A percentile compares a stretch with the other conserved stretches of the same genome.
Conservation (phyloP, 2,329 filamentous ascomycete genomes). For the Monilinia vaccinii-corymbosi region DNA sequence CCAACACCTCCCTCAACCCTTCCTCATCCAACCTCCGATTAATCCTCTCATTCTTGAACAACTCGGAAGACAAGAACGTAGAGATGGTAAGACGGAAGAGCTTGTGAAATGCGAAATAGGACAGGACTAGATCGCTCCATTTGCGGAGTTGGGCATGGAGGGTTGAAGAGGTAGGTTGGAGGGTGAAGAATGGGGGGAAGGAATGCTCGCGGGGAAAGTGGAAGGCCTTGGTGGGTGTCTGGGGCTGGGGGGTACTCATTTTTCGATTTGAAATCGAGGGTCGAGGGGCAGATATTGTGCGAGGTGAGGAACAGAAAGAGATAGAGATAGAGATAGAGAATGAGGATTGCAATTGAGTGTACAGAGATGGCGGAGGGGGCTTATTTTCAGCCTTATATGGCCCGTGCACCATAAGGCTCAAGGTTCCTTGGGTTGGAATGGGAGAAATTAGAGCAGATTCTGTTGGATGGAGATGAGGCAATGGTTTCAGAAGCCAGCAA, state of each 20-base stretch:
- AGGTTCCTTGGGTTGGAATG: not conserved
- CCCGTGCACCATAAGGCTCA: not conserved
- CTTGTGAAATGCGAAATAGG: constrained; percentile 72
- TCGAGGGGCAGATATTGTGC: not conserved
- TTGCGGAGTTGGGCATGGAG: constrained; percentile 68
- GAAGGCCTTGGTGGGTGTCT: constrained; percentile 31
- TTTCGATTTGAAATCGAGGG: not conserved
- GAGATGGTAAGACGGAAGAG: constrained; percentile 66
- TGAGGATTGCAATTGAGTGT: too few species aligned
- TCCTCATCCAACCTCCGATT: constrained; percentile 40
- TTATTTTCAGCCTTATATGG: not conserved
- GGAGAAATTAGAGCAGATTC: not conserved
- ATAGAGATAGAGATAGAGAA: not conserved
- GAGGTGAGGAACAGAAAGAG: not conserved
- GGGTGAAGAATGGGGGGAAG: constrained; percentile 82
- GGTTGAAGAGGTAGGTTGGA: constrained; percentile 65
- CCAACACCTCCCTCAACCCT: constrained; percentile 49
- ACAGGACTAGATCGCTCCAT: constrained; percentile 78
- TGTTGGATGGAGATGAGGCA: not conserved
- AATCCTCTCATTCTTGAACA: constrained; percentile 51
- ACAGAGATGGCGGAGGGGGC: not conserved
- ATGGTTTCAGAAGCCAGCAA: not conserved
- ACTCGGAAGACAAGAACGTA: constrained; percentile 44
- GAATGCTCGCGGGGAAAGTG: constrained; percentile 55
- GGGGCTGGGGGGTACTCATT: constrained; percentile 17